Conservation (phyloP, 345 rosid genomes). For the Salix dunnii region DNA sequence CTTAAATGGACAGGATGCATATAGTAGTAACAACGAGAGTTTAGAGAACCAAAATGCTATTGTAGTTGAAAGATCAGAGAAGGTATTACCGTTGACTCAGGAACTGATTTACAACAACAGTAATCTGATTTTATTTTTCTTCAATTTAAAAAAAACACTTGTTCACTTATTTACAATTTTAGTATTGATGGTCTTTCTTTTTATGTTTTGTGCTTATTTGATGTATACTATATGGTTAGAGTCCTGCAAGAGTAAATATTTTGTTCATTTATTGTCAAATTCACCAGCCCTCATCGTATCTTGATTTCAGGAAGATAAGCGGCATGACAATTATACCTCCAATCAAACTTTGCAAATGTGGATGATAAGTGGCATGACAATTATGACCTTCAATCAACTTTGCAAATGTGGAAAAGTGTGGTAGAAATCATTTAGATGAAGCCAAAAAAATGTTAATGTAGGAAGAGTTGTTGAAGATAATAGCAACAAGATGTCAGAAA, state of each 20-base stretch:
- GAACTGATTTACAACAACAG: conserved; percentile 19
- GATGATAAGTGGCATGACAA: too few relatives aligned
- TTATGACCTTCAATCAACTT: too few relatives aligned
- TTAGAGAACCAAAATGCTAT: conserved; percentile 16
- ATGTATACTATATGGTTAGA: neutral
- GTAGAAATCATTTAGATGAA: neutral
- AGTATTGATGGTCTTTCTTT: neutral
- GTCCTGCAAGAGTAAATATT: neutral
- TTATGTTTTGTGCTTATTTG: neutral
- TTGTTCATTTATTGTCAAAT: neutral
- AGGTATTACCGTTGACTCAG: neutral
- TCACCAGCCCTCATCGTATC: neutral
- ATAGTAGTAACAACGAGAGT: conserved; percentile 1
- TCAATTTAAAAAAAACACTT: neutral
- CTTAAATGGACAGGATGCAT: conserved; percentile 18
- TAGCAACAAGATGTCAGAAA: too few relatives aligned
- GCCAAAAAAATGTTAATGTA: neutral
- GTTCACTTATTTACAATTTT: neutral
- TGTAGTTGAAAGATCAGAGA: conserved; percentile 4
- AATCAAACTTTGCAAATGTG: neutral
- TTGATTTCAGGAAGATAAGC: neutral
- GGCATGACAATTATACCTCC: neutral
- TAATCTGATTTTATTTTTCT: conserved; percentile 3
- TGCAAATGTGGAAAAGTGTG: too few relatives aligned
- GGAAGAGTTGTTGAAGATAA: neutral